Evolutionary conservation across 306 rosid species (phyloP), one percentile per base, ranked within the genome.

Genomic region (Psophocarpus tetragonolobus): DNA sequence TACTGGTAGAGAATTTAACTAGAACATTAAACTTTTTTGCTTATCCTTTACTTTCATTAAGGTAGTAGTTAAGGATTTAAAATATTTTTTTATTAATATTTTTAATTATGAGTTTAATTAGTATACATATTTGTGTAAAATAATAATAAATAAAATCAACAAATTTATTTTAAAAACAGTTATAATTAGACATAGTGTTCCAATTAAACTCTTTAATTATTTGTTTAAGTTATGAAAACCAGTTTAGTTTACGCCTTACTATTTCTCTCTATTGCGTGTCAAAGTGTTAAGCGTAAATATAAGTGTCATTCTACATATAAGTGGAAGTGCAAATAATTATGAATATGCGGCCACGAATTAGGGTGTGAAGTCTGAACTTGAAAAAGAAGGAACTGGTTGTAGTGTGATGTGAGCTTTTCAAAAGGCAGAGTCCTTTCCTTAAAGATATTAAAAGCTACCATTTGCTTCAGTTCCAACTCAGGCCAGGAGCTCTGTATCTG

Each of bases 281-380:
- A 18, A 35, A 23, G 33, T 30, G 6, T 30, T 6, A 6, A 7
- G 35, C 20, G 17, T 23, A 68, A 24, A 13, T 20, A 41, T 12
- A 44, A 15, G 14, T 13, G 10, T 39, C 67, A 36, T 57, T 73
- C 41, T 61, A 61, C n/a, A n/a, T 35, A 12, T 6, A 13, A 54
- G 57, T 66, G 0, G n/a, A 23, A 41, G 41, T 38, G 65, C 58
- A 54, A 42, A 11, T 66, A 17, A 17, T 20, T 41, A 70, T 58
- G 14, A 26, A 57, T 13, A 69, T 44, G 65, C 66, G 83, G 73
- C 83, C 83, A 80, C 74, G 20, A 74, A 24, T 62, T 80, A 38
- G 60, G 20, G 20, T 36, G 10, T 26, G 11, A 62, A 72, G 20
- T 36, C 15, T 26, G 11, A 62, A 72, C 48, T 48, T 26, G 70